These are phyloP conservation scores for Taiozyma onychis DNA, from an alignment of 1,139 yeast species.

Conservation along the genomic window DNA sequence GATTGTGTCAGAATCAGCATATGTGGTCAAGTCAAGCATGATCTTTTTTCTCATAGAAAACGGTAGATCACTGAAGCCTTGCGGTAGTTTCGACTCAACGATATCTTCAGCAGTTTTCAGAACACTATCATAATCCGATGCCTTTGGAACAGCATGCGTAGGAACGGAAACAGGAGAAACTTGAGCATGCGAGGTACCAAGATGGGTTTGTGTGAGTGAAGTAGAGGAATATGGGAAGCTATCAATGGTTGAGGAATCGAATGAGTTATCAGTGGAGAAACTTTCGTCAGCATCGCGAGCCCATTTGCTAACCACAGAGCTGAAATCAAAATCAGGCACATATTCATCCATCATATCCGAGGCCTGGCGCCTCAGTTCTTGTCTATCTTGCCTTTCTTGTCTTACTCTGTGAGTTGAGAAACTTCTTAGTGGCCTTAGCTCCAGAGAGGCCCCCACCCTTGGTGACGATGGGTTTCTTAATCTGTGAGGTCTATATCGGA, in stretches of 20 bases:
- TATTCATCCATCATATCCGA: conserved; percentile 65
- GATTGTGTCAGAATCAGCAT: conserved; percentile 36
- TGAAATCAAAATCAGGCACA: conserved; percentile 57
- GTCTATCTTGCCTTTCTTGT: not conserved
- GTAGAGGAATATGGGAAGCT: conserved; percentile 7
- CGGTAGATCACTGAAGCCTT: conserved; percentile 57
- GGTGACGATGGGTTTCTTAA: conserved; percentile 6
- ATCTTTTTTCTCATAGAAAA: conserved; percentile 62
- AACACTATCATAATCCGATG: not conserved
- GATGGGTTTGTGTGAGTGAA: conserved; percentile 13
- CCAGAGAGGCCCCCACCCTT: not conserved
- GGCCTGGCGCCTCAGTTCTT: not conserved
- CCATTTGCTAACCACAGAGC: conserved; percentile 28
- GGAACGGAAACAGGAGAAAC: conserved; percentile 23
- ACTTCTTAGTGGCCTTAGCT: conserved; percentile 7
- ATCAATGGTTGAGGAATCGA: conserved; percentile 6
- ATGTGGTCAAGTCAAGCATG: conserved; percentile 51
- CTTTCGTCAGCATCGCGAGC: conserved; percentile 7
- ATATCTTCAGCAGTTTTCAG: conserved; percentile 18
- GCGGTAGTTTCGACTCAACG: conserved; percentile 39
- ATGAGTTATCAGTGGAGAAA: conserved; percentile 5
- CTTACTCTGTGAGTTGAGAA: not conserved
- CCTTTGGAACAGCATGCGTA: conserved; percentile 1
- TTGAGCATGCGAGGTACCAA: conserved; percentile 18
- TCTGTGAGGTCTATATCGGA: conserved; percentile 33